Base-by-base conservation (phyloP, 1,284 basidiomycete genomes). In the Athelia sp. region DNA sequence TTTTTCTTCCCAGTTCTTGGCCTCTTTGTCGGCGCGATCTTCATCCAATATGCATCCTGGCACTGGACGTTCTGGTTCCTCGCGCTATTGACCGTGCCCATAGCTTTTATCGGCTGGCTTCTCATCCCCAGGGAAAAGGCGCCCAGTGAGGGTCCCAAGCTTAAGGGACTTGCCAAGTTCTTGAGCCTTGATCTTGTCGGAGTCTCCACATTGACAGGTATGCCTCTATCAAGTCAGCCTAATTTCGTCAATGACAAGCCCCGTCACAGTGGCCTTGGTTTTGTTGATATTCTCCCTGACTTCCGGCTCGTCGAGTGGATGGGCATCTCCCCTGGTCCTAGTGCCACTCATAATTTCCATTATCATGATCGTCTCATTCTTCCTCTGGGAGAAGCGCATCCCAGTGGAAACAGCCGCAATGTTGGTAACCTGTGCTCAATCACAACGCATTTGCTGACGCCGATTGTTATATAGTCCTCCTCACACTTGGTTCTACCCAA, bases 271-370 rank as follows among this genome's bases (percentile, higher is more conserved):
- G 18, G 60, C 67, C 0, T 52, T 72, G 15, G 58, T 73, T n/a
- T 59, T 78, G 17, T 75, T 79, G 59, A 71, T 78, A 34, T 77
- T 72, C 53, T 72, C 71, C 1, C 60, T 78, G 23, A 79, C 76
- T 2, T 71, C 72, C 4, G 75, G 73, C 2, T 70, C 74, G 2
- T 61, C 63, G 2, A 52, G 57, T 10, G 73, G 75, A 14, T 79
- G 76, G 76, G 61, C 54, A 1, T 62, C 69, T 0, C 70, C 69
- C 0, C 56, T 46, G 4, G 72, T 75, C 18, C 58, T 78, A 31
- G 69, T 63, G 9, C 72, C 75, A 3, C 62, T 78, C 19, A 58
- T 75, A 47, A 64, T 76, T 38, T 69, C 74, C 9, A 54, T 75
- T 26, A 49, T 69, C 48, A 54, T 71, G 52, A 58, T 72, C 43